Conservation (phyloP, 331 rosid species). For the Malus hybrid region DNA sequence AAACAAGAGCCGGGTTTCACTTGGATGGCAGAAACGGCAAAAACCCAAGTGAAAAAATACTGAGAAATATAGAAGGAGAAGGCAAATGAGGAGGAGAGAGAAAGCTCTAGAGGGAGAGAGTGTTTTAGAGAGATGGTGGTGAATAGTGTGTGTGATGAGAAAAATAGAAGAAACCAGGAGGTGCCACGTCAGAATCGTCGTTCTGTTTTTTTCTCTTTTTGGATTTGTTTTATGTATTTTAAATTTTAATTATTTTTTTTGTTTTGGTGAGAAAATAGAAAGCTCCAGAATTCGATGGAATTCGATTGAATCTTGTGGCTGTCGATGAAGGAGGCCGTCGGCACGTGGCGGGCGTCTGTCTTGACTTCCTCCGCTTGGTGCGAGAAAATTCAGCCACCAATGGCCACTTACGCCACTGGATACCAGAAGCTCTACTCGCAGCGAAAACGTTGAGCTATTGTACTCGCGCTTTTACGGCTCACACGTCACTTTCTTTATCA, state of each 20-base stretch:
- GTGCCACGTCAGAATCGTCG: conserved; percentile 34
- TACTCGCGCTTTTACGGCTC: conserved; percentile 16
- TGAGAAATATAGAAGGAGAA: neutral
- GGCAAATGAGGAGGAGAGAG: conserved; percentile 3
- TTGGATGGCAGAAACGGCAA: neutral
- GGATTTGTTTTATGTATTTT: neutral
- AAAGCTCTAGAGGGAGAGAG: neutral
- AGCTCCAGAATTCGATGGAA: conserved; percentile 31
- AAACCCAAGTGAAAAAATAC: neutral
- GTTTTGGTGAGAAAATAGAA: conserved; percentile 3
- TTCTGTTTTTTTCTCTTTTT: neutral
- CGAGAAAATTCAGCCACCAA: conserved; percentile 11
- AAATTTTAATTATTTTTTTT: too few relatives aligned
- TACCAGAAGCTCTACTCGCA: neutral
- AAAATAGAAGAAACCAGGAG: conserved; percentile 11
- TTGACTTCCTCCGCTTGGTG: conserved; percentile 13
- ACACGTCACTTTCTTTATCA: neutral
- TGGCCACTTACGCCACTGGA: conserved; percentile 13
- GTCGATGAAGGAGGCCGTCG: conserved; percentile 12
- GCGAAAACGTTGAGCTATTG: neutral
- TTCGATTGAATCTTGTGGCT: conserved; percentile 60
- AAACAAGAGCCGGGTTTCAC: neutral
- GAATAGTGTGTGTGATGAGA: conserved; percentile 2
- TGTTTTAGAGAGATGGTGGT: neutral
- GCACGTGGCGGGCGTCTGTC: conserved; percentile 34